Base-by-base conservation (phyloP, 139 green algal species). In the Micractinium conductrix region DNA sequence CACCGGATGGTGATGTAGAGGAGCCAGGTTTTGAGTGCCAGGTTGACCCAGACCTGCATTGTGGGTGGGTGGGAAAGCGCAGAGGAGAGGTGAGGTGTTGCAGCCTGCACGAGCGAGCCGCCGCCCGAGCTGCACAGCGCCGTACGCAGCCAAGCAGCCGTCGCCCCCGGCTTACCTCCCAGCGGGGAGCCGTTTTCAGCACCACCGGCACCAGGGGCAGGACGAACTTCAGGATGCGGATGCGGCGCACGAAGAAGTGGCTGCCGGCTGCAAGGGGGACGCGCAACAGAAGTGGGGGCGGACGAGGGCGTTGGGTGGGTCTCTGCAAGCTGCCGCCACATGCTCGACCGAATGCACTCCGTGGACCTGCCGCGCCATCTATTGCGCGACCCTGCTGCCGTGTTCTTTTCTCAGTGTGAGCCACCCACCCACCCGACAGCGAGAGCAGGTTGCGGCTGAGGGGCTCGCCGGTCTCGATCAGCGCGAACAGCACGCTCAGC, bases 201-300 rank as follows among this genome's bases (percentile, higher is more conserved):
- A 22, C 74, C 74, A 80, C 21, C 10, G 74, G 74, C 50, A 80
- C 74, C 74, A 80, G 74, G 10, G 74, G 74, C n/a, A 80, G 74
- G 30, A 60, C 8, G 30, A 79, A 79, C 72, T 79, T 79, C n/a
- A 79, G 38, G 42, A 35, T 43, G 26, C 72, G 30, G 42, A 35
- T 43, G 26, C 72, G 30, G 26, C 72, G 45, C 43, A 62, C 19
- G 30, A 63, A 38, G 44, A 79, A 79, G 30, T 75, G 69, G 69
- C 33, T 75, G 69, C 69, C 69, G 35, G 43, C 69, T 75, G 69
- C 7, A 53, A 17, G 14, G 2, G n/a, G n/a, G n/a, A n/a, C n/a
- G n/a, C n/a, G n/a, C n/a, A n/a, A n/a, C n/a, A n/a, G n/a, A n/a
- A n/a, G n/a, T n/a, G n/a, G n/a, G n/a, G n/a, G n/a, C n/a, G n/a